phyloP scores from a whole-genome alignment of 2,329 filamentous ascomycete genomes.

The Penicillium occitanis region DNA sequence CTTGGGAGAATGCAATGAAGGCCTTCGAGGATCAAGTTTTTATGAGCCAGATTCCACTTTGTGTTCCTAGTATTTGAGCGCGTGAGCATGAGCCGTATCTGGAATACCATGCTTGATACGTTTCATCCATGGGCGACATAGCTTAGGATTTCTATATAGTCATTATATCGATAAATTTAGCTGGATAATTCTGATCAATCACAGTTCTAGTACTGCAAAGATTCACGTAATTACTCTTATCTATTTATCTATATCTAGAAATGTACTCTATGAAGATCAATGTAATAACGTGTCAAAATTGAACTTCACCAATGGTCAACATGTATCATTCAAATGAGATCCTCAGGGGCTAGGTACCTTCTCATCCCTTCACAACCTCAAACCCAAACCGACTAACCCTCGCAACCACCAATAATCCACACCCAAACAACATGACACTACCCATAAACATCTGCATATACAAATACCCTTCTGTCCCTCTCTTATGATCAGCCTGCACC shows the following conservation, averaged over 20 bases:
- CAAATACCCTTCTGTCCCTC: conserved; percentile 45
- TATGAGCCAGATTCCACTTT: neutral
- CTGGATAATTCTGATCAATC: too few relatives aligned
- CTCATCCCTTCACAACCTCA: conserved; percentile 37
- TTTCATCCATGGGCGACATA: too few relatives aligned
- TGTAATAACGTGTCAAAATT: neutral
- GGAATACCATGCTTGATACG: too few relatives aligned
- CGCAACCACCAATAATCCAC: conserved; percentile 43
- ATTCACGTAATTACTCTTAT: too few relatives aligned
- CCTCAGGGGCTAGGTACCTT: neutral
- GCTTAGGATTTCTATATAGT: too few relatives aligned
- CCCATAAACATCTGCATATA: conserved; percentile 56
- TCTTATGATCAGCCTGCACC: conserved; percentile 40
- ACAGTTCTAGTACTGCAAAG: too few relatives aligned
- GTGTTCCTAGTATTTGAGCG: neutral
- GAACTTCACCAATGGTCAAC: neutral
- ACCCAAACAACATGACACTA: conserved; percentile 45
- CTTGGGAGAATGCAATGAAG: neutral
- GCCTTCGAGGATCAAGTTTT: neutral
- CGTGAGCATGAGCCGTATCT: neutral
- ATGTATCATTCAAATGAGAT: neutral
- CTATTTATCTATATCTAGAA: neutral
- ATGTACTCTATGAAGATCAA: neutral
- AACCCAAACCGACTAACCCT: conserved; percentile 42
- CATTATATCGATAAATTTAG: too few relatives aligned